Percentiles rank a stretch among this genome's conserved stretches.
These are phyloP conservation scores for Hygrocybe punicea DNA, from an alignment of 768 basidiomycete species.

Conservation along the genomic window DNA sequence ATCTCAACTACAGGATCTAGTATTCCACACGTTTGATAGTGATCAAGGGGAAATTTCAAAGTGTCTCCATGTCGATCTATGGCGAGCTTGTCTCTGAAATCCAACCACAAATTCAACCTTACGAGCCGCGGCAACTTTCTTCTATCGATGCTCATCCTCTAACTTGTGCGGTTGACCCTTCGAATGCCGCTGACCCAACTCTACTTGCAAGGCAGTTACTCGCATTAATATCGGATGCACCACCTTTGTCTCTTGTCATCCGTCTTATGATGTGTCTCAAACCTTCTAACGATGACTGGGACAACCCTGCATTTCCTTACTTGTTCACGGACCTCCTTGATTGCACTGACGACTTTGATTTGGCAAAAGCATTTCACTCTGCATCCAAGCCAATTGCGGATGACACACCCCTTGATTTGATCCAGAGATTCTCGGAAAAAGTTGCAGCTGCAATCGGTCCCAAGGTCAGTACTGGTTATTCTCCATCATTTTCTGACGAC, in stretches of 20 bases:
- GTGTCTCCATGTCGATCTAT: constrained; percentile 62
- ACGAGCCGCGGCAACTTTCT: constrained; percentile 43
- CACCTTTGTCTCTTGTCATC: constrained; percentile 60
- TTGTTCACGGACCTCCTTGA: constrained; percentile 59
- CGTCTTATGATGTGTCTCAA: constrained; percentile 79
- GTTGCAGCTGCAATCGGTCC: constrained; percentile 53
- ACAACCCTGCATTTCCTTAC: constrained; percentile 67
- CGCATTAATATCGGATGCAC: constrained; percentile 55
- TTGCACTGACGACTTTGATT: constrained; percentile 49
- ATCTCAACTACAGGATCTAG: constrained; percentile 29
- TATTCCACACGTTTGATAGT: constrained; percentile 77
- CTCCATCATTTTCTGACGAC: not conserved
- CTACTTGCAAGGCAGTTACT: constrained; percentile 60
- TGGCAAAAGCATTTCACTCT: constrained; percentile 54
- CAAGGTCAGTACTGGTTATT: constrained; percentile 43
- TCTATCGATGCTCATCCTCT: constrained; percentile 38
- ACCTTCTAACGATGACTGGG: constrained; percentile 77
- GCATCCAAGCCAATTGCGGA: constrained; percentile 60
- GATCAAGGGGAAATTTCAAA: constrained; percentile 68
- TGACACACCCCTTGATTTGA: constrained; percentile 45
- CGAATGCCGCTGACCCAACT: constrained; percentile 57
- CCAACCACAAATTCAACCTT: constrained; percentile 32
- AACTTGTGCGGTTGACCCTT: constrained; percentile 55
- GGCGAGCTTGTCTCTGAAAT: constrained; percentile 53
- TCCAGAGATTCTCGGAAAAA: constrained; percentile 54